Evolutionary conservation across 225 moss, liverwort and hornwort genomes (phyloP), one percentile per base, ranked within the genome.

Genomic region (Polytrichum commune): DNA sequence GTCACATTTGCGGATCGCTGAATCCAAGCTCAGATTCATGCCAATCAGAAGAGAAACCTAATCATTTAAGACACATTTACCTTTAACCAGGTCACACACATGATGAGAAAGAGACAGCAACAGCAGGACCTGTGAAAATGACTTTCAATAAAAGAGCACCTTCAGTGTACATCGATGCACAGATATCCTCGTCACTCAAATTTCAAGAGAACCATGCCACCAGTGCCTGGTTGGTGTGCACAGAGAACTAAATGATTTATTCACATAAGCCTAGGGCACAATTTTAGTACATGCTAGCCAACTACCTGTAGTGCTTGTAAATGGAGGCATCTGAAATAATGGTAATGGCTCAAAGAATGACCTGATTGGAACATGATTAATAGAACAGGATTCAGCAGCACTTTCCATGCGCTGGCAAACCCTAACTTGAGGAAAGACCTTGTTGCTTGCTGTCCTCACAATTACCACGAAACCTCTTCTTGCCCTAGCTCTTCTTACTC

Each of bases 321-420:
- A 77, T 80, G 82, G 83, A 75, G 77, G 78, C 75, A 78, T 86
- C 75, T 77, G 86, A 86, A 86, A 83, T 83, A 86, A 83, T 83
- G 79, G 83, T 75, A 72, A 75, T 80, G 83, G 75, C 75, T 80
- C 82, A 86, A 83, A 83, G 83, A 86, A 86, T 86, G 75, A 86
- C 80, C 73, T 83, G 86, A 71, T 80, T 57, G 56, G 18, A 70
- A 46, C 76, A 86, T 79, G 79, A 83, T 75, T 77, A 83, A 83
- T 83, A 80, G 79, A 72, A 70, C 71, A 80, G 74, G 27, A 70
- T 27, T 33, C 26, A 18, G 74, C 74, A 70, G 79, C 71, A 46
- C 69, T 64, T 46, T 73, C 55, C 29, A 54, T 70, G 35, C 6
- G 79, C 79, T 74, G 61, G 61, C 67, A 80, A 57, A 73, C 79